Conservation (phyloP, 441 rosid genomes). For the Erodium texanum region DNA sequence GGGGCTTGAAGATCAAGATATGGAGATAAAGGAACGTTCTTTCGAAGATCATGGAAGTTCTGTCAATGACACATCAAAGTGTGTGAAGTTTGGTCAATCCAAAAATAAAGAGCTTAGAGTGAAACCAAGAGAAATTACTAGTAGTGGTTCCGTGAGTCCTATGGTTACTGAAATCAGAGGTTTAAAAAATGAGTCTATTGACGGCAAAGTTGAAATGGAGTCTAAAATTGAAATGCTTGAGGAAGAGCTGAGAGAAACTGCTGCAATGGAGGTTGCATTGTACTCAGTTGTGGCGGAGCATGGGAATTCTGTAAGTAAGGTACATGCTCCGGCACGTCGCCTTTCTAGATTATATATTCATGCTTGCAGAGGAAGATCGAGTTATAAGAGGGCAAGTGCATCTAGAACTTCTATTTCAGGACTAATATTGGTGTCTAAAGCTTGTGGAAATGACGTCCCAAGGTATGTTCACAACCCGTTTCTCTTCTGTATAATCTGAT, state of each 20-base stretch:
- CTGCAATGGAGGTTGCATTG: constrained; percentile 81
- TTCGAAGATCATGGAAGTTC: no score
- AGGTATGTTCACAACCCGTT: constrained; percentile 45
- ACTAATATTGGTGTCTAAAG: constrained; percentile 69
- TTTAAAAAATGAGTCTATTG: constrained; percentile 37
- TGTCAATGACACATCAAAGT: no score
- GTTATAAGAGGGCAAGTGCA: constrained; percentile 59
- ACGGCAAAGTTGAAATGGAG: constrained; percentile 58
- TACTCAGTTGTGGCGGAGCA: constrained; percentile 85
- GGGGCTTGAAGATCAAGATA: no score
- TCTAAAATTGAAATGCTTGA: constrained; percentile 66
- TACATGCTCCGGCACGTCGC: constrained; percentile 95
- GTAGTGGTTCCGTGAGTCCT: constrained; percentile 24
- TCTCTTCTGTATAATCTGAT: background rate
- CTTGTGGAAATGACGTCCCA: constrained; percentile 94
- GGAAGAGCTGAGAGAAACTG: constrained; percentile 86
- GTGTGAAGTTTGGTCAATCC: no score
- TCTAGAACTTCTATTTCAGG: constrained; percentile 80
- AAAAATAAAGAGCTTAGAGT: no score
- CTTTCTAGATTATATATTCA: constrained; percentile 84
- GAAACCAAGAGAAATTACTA: constrained; percentile 12
- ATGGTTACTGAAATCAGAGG: constrained; percentile 37
- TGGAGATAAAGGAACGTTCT: no score
- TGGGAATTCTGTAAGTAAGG: constrained; percentile 81
- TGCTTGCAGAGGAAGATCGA: constrained; percentile 45